Conservation (phyloP, 768 basidiomycete genomes). For the Termitomyces heimii region DNA sequence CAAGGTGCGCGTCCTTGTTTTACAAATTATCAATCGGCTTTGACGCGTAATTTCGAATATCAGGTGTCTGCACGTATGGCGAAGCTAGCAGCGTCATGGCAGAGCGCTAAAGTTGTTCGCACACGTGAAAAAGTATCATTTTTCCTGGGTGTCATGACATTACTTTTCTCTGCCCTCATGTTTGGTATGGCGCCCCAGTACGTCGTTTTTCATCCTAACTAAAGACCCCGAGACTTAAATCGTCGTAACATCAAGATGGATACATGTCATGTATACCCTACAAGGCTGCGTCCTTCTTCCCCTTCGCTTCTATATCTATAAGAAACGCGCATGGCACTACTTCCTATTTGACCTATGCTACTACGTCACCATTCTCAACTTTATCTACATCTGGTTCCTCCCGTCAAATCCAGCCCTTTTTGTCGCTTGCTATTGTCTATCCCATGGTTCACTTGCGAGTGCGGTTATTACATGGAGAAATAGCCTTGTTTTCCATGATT, state of each 20-base stretch:
- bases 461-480: conserved; percentile 99
- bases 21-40: neutral
- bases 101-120: conserved; percentile 82
- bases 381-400: conserved; percentile 88
- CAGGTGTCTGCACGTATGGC: conserved; percentile 81
- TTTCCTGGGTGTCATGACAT: conserved; percentile 89
- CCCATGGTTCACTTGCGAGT: conserved; percentile 85
- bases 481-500: conserved; percentile 95
- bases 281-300: conserved; percentile 79
- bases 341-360: conserved; percentile 93
- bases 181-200: conserved; percentile 87
- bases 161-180: conserved; percentile 78
- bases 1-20: conserved; percentile 51
- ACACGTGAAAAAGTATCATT: conserved; percentile 86
- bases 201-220: conserved; percentile 24
- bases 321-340: conserved; percentile 91
- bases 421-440: conserved; percentile 88
- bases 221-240: conserved; percentile 4
- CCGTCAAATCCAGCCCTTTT: conserved; percentile 76
- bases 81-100: conserved; percentile 78
- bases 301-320: conserved; percentile 79
- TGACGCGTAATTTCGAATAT: conserved; percentile 4
- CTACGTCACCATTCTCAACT: conserved; percentile 86
- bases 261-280: conserved; percentile 82
- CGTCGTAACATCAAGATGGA: conserved; percentile 51